Base-by-base conservation (phyloP, 2,329 filamentous ascomycete species). In the Arthrobotrys megalospora region DNA sequence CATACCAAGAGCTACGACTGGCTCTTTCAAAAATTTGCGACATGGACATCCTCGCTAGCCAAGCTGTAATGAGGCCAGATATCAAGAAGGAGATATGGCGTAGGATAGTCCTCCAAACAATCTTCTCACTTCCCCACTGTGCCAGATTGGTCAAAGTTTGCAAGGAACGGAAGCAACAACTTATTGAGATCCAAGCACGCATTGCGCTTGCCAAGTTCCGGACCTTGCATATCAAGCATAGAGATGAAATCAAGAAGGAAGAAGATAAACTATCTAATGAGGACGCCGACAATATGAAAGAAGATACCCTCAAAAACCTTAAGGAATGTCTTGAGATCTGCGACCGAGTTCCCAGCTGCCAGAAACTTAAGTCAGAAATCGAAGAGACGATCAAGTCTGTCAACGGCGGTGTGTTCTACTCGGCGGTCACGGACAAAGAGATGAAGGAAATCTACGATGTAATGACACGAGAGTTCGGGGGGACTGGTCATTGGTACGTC, bases 401-500 rank as follows among this genome's bases (percentile, higher is more conserved):
- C 7, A 81, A 83, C 0, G 84, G 84, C 6, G 83, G 84, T 0
- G 84, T 84, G 0, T 88, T 89, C 78, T 88, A 89, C 82, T 82
- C 83, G 1, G 72, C 84, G 0, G 85, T 90, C 8, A 87, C 85
- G 0, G 85, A 84, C 12, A 85, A 86, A 4, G 88, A 91, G 83
- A 85, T 87, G 81, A 84, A 85, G 38, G 85, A 83, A 0, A 85
- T 89, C 1, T 85, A 87, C 64, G 70, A 80, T 0, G 88, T 88
- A 1, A 89, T 90, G 88, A 82, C 85, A 0, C 65, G 63, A 0
- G 86, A 87, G 77, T 86, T 89, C 43, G 69, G 62, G 0, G 87
- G 87, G 0, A 88, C 86, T 0, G 89, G 90, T 0, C 88, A 90
- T 79, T 91, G 89, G 89, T 91, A 90, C 81, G 85, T 83, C 0